Evolutionary conservation across 2,329 filamentous ascomycete genomes (phyloP), one percentile per base, ranked within the genome.

Genomic region (Penicillium vulpinum): DNA sequence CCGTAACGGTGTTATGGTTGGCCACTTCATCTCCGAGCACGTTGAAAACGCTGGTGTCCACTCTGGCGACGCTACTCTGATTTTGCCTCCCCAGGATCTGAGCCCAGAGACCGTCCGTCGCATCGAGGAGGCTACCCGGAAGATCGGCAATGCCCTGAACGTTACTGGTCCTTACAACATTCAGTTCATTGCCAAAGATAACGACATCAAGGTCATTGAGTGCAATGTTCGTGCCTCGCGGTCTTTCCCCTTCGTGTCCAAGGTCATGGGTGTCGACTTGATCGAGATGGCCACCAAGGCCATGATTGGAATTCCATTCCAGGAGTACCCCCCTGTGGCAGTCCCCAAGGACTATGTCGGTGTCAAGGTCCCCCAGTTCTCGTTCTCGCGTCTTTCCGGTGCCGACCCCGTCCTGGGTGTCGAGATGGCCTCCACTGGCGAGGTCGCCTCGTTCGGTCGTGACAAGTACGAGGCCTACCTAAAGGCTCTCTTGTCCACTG

Each of bases 181-280:
- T 62, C 94, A 99, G 75, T 97, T 99, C 80, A 99, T 99, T 69
- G 94, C 94, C 69, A 97, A 97, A 81, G 92, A 97, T 75, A 97
- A 97, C 74, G 93, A 97, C 65, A 97, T 99, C 82, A 97, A 97
- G 82, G 94, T 99, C 64, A 99, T 99, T 63, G 94, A 99, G 79
- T 97, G 94, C 78, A 99, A 99, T 70, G 94, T 97, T 59, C 88
- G 94, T 62, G 94, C 94, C 16, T 97, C 94, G 44, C 86, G 94
- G 63, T 97, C 93, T 0, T 97, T 97, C 83, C 94, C 94, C 60
- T 99, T 99, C 72, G 92, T 97, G 16, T 97, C 92, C 63, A 99
- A 99, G 82, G 91, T 96, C 65, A 97, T 96, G 91, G 92, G 92
- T 50, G 90, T 97, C 51, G 93, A 99, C 72, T 83, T 99, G 61